A percentile compares a stretch with the other conserved stretches of the same genome.
Conservation (phyloP, 345 rosid genomes). For the Sonneratia alba region DNA sequence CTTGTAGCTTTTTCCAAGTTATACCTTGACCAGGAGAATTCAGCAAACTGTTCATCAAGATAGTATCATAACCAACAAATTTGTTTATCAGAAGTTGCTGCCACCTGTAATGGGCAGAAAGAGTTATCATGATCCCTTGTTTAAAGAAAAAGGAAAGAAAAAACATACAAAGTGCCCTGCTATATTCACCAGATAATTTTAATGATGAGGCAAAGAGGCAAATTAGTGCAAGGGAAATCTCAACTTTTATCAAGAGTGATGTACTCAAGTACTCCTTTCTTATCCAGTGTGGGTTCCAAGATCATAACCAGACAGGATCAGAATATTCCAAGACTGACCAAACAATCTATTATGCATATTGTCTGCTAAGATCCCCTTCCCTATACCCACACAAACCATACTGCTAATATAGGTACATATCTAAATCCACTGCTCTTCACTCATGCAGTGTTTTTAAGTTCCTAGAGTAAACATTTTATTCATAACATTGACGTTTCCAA, state of each 20-base stretch:
- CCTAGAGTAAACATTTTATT: neutral
- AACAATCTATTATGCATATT: neutral
- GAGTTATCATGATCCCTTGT: neutral
- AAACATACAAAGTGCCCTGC: neutral
- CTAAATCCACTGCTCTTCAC: neutral
- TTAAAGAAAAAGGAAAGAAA: neutral
- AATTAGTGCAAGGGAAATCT: neutral
- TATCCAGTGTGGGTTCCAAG: neutral
- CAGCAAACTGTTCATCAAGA: constrained; percentile 90
- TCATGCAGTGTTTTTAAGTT: neutral
- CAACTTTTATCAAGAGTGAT: neutral
- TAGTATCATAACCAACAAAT: constrained; percentile 98
- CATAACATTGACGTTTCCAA: neutral
- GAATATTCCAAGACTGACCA: neutral
- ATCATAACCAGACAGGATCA: neutral
- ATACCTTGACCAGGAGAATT: constrained; percentile 88
- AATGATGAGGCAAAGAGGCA: neutral
- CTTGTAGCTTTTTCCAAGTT: neutral
- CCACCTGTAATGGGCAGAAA: constrained; percentile 59
- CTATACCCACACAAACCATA: neutral
- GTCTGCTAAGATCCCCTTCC: neutral
- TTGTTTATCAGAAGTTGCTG: constrained; percentile 97
- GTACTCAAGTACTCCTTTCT: neutral
- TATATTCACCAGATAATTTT: neutral
- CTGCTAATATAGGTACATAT: neutral